phyloP scores from a whole-genome alignment of 164 flowering plant species.

The Macadamia tetraphylla region DNA sequence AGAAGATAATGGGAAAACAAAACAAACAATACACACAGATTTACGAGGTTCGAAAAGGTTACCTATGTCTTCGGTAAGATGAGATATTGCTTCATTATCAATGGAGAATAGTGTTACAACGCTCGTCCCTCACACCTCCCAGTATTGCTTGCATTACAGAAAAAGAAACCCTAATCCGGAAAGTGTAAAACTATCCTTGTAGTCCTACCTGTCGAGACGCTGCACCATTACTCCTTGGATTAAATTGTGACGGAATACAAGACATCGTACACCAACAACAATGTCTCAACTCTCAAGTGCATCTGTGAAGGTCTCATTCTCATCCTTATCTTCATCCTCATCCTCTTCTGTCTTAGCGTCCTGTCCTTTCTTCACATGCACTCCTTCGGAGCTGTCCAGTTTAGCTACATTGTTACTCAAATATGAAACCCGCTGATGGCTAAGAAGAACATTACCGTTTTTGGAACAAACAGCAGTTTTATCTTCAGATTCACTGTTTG shows the following conservation, averaged over 20 bases:
- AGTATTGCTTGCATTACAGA: too few relatives aligned
- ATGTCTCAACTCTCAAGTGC: constrained; percentile 70
- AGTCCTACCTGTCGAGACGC: constrained; percentile 38
- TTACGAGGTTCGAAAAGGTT: too few relatives aligned
- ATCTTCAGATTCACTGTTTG: constrained; percentile 19
- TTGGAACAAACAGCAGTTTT: constrained; percentile 9
- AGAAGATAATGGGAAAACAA: constrained; percentile 28
- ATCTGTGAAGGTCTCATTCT: constrained; percentile 48
- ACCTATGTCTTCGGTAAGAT: too few relatives aligned
- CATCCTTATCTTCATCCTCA: constrained; percentile 11
- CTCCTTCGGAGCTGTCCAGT: constrained; percentile 19
- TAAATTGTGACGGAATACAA: too few relatives aligned
- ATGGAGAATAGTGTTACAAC: too few relatives aligned
- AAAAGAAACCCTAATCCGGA: too few relatives aligned
- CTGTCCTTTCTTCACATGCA: constrained; percentile 14
- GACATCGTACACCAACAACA: constrained; percentile 56
- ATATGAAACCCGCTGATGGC: constrained; percentile 1
- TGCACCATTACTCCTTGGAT: constrained; percentile 39
- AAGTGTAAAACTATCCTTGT: too few relatives aligned
- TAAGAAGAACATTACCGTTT: constrained; percentile 5
- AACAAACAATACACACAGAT: too few relatives aligned
- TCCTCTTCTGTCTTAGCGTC: constrained; percentile 28
- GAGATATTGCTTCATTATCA: too few relatives aligned
- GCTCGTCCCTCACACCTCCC: too few relatives aligned
- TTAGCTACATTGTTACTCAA: constrained; percentile 15